Base-by-base conservation (phyloP, 2,329 filamentous ascomycete genomes). In the Talaromyces atroroseus region DNA sequence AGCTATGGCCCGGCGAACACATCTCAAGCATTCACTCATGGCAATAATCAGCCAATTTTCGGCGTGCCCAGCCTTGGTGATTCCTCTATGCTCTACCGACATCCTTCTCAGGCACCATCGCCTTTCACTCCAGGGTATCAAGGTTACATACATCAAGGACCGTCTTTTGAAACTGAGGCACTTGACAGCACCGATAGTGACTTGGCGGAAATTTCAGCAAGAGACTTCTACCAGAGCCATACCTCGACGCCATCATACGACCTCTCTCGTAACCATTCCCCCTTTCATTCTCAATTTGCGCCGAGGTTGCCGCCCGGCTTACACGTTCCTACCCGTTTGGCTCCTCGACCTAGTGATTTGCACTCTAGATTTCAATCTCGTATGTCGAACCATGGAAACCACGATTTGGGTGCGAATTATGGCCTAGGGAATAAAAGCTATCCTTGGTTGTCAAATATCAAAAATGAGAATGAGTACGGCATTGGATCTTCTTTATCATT, bases 161-260 rank as follows among this genome's bases (percentile, higher is more conserved):
- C 34, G 18, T 16, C 34, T 11, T 29, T 21, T 7, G 21, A n/a
- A 3, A 47, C 49, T 29, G n/a, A 45, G 11, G 32, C 50, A 1
- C 51, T 36, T 20, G 63, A 66, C 50, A 64, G 60, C 48, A 65
- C 66, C 54, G 66, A 51, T 46, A 38, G 49, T 26, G 57, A 72
- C 58, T 26, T 73, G n/a, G 59, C 66, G 47, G 71, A 72, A 52
- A 70, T 71, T 8, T 50, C 51, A 38, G 8, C 46, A 3, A 20
- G 34, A 3, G 57, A 58, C n/a, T 58, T 58, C 49, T 46, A 46
- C 11, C 44, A 34, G 14, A 14, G 40, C 14, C 18, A 10, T 34
- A n/a, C 32, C 18, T 26, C 26, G 18, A n/a, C 20, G 18, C 7
- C 2, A 5, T 12, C 32, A 14, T 36, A 16, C 32, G 1, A 6